These are phyloP conservation scores for Monoraphidium neglectum DNA, from an alignment of 139 green algal species.

Conservation along the genomic window DNA sequence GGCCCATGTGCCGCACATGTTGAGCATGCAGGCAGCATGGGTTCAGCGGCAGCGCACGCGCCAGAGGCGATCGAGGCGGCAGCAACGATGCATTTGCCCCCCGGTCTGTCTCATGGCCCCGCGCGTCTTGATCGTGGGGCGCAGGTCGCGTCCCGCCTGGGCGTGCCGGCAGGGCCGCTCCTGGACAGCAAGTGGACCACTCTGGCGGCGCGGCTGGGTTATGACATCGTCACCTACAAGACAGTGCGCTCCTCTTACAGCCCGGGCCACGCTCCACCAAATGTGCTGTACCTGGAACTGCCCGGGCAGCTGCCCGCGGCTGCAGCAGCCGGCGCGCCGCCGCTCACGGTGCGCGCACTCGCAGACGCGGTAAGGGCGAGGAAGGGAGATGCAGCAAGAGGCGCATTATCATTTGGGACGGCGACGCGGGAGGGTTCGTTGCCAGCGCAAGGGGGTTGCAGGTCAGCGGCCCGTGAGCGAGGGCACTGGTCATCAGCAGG, in stretches of 20 bases:
- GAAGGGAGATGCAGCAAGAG: background rate
- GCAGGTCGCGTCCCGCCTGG: slow-evolving; percentile 32
- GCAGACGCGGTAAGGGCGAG: background rate
- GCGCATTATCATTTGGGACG: background rate
- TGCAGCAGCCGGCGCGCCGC: background rate
- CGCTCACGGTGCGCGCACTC: background rate
- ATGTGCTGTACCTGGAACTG: slow-evolving; percentile 14
- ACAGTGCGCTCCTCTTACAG: slow-evolving; percentile 30
- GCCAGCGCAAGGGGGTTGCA: background rate
- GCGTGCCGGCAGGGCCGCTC: slow-evolving; percentile 35
- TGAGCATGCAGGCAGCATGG: background rate
- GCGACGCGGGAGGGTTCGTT: background rate
- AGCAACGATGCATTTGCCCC: background rate
- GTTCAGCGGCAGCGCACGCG: background rate
- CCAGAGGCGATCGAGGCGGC: background rate
- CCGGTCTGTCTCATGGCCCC: background rate
- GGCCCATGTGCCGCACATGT: background rate
- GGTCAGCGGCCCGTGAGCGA: no score
- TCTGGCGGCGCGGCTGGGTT: slow-evolving; percentile 25
- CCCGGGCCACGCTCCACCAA: slow-evolving; percentile 18
- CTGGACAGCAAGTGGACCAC: slow-evolving; percentile 30
- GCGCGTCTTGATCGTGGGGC: no score
- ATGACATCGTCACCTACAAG: slow-evolving; percentile 42
- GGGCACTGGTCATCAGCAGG: no score
- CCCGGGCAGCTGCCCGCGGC: background rate